Evolutionary conservation across 2,329 filamentous ascomycete species (phyloP).

Genomic region (Hypoxylon sp.): DNA sequence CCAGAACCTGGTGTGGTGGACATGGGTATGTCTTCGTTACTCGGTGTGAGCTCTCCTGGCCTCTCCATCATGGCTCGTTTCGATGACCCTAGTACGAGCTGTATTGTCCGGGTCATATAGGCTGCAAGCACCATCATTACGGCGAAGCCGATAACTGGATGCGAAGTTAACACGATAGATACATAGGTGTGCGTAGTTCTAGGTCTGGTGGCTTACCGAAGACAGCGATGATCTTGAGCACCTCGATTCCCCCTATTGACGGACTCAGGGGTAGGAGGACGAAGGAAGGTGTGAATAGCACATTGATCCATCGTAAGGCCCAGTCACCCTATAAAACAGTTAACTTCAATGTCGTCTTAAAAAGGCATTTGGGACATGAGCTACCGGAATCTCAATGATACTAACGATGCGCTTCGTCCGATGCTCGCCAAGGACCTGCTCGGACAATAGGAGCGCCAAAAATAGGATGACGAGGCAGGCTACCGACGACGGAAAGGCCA

Average conservation of each 20-base stretch:
- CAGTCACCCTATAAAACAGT: constrained; percentile 63
- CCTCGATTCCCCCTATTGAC: constrained; percentile 65
- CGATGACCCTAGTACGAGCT: constrained; percentile 64
- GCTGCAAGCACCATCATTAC: constrained; percentile 66
- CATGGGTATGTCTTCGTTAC: constrained; percentile 64
- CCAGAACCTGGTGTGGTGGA: constrained; percentile 37
- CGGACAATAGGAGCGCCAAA: constrained; percentile 61
- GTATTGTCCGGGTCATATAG: constrained; percentile 67
- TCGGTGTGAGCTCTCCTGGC: constrained; percentile 63
- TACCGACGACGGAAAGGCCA: constrained; percentile 71
- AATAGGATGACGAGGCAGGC: constrained; percentile 70
- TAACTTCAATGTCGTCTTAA: neutral
- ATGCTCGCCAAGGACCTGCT: constrained; percentile 62
- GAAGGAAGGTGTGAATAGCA: constrained; percentile 72
- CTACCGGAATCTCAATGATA: constrained; percentile 67
- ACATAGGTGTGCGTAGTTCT: neutral
- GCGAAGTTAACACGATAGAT: neutral
- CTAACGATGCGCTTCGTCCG: constrained; percentile 63
- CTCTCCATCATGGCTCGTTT: constrained; percentile 66
- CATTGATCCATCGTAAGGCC: constrained; percentile 69
- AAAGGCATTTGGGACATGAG: constrained; percentile 23
- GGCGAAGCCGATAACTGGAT: constrained; percentile 66
- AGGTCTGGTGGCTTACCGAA: constrained; percentile 60
- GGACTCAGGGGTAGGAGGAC: constrained; percentile 70
- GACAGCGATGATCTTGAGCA: constrained; percentile 70